Conservation (phyloP, 768 basidiomycete genomes). For the Hydnum rufescens region DNA sequence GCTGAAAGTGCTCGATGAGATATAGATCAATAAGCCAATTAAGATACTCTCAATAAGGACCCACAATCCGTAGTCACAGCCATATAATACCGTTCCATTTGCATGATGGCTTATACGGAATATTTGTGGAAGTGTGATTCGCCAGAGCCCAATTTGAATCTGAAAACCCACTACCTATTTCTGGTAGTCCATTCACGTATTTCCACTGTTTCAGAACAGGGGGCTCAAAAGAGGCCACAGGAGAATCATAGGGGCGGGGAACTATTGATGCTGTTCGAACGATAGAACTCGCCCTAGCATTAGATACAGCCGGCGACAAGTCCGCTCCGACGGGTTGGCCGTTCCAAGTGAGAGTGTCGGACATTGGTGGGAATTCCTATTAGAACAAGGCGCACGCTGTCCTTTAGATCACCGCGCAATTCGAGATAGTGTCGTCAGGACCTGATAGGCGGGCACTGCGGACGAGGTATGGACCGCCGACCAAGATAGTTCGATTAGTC, state of each 20-base stretch:
- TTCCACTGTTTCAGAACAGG: conserved; percentile 45
- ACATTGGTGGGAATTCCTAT: conserved; percentile 34
- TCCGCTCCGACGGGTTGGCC: conserved; percentile 18
- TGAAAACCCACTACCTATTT: conserved; percentile 34
- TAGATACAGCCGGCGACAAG: not conserved
- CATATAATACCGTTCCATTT: conserved; percentile 58
- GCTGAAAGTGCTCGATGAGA: conserved; percentile 23
- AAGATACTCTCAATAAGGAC: conserved; percentile 16
- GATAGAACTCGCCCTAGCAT: not conserved
- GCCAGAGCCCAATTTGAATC: conserved; percentile 48
- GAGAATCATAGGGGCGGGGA: not conserved
- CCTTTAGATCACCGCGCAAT: conserved; percentile 50
- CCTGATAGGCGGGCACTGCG: conserved; percentile 20
- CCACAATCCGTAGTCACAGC: conserved; percentile 81
- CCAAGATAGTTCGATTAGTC: conserved; percentile 43
- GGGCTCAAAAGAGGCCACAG: not conserved
- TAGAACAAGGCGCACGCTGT: conserved; percentile 35
- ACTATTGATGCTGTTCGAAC: not conserved
- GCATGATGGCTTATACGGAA: conserved; percentile 41
- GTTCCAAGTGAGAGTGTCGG: conserved; percentile 50
- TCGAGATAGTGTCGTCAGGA: conserved; percentile 21
- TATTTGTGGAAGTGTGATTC: conserved; percentile 53
- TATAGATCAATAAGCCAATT: not conserved
- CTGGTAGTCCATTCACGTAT: conserved; percentile 57
- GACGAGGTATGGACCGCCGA: conserved; percentile 29